Base-by-base conservation (phyloP, 2,329 filamentous ascomycete species). In the Pestalotiopsis sp. region DNA sequence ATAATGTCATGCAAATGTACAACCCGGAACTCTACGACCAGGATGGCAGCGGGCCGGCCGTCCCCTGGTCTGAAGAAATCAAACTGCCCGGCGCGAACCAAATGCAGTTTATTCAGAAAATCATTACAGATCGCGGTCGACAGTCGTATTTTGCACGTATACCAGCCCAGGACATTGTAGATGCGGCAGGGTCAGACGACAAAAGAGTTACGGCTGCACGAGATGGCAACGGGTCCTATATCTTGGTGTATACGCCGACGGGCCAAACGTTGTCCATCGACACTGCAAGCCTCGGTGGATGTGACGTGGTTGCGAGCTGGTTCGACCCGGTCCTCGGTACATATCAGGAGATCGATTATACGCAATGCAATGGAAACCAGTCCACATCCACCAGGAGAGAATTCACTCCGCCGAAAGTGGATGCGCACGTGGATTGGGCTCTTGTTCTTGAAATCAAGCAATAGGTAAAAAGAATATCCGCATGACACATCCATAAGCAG, bases 221-320 rank as follows among this genome's bases (percentile, higher is more conserved):
- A 23, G 72, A 73, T 55, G 63, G 55, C 7, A 65, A 67, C 7
- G 70, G 71, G n/a, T 60, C 59, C 12, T 73, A 70, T 68, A 70
- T 71, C 62, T 70, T 72, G 71, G 69, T 72, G 17, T 73, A 71
- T 59, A 67, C 70, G 23, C 71, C 71, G 20, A 71, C 69, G 4
- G 72, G 69, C 17, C 55, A 65, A 52, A 23, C 68, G 5, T 70
- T 73, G 64, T 64, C 66, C n/a, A 64, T 73, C 17, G 69, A 71
- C n/a, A 69, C 67, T 9, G 68, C 63, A 9, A 67, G 63, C 13
- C 62, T 73, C 27, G 49, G 20, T 4, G 59, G 64, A 7, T 71
- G 66, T 45, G 65, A 57, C 14, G 61, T 72, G 39, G 36, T 67
- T 6, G 69, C 69, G 7, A 71, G 71, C 66, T 73, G 72, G 71